Conservation (phyloP, 2,329 filamentous ascomycete species). For the Cercospora sp. region DNA sequence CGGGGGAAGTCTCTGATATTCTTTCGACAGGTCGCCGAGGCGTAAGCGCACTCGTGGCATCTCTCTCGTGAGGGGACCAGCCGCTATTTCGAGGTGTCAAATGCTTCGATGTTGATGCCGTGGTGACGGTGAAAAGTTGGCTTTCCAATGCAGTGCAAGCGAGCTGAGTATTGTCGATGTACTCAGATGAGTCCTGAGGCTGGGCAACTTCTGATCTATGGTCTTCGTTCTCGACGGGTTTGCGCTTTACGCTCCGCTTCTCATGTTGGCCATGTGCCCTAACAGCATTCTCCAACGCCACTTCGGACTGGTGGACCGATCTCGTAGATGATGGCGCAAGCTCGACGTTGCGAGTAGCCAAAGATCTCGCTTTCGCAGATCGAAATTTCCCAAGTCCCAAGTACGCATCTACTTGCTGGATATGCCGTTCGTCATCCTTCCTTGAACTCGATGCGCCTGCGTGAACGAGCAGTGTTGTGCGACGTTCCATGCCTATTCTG, state of each 20-base stretch:
- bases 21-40: not conserved
- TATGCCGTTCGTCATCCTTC: conserved; percentile 46
- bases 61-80: not conserved
- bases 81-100: not conserved
- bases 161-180: conserved; percentile 48
- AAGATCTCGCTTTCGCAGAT: not conserved
- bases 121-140: conserved; percentile 41
- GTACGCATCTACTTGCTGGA: conserved; percentile 46
- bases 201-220: not conserved
- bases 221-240: too few relatives aligned
- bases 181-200: conserved; percentile 23
- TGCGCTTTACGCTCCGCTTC: not conserved
- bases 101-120: conserved; percentile 6
- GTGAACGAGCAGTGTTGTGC: conserved; percentile 45
- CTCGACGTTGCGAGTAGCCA: not conserved
- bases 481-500: conserved; percentile 18
- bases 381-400: conserved; percentile 12
- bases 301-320: not conserved
- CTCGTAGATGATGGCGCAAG: conserved; percentile 31
- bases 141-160: conserved; percentile 46
- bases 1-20: not conserved
- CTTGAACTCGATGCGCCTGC: conserved; percentile 47
- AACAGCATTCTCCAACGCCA: not conserved
- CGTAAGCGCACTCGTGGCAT: not conserved
- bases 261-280: not conserved